Conservation (phyloP, 108 stramenopile genomes). For the Chaetoceros muelleri region DNA sequence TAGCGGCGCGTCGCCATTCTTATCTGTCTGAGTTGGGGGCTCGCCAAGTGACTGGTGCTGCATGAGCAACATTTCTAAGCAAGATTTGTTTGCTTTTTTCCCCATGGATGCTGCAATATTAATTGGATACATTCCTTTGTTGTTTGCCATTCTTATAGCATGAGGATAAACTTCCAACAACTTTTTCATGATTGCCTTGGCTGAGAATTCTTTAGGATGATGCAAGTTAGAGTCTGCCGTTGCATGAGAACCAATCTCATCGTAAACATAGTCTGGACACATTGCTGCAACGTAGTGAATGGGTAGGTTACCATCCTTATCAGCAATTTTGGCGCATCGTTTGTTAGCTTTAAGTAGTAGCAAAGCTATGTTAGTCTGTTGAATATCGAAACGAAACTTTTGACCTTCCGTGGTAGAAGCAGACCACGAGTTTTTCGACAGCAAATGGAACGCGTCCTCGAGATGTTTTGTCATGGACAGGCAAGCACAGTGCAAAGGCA, state of each 20-base stretch:
- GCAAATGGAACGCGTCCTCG: not conserved
- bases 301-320: not conserved
- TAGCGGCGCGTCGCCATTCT: not conserved
- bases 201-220: no score
- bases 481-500: constrained; percentile 3
- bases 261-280: not conserved
- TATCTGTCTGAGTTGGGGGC: not conserved
- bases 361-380: not conserved
- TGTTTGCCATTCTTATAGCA: not conserved
- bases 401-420: no score
- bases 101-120: not conserved
- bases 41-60: not conserved
- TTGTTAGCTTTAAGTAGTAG: not conserved
- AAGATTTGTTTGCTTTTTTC: not conserved
- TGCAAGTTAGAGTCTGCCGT: not conserved
- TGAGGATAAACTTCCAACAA: not conserved
- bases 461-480: not conserved
- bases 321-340: not conserved
- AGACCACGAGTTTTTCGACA: no score
- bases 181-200: not conserved
- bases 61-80: not conserved
- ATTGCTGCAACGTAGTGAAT: not conserved
- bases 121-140: not conserved
- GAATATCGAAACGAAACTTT: no score
- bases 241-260: not conserved